A percentile compares a stretch with the other conserved stretches of the same genome.
Evolutionary conservation across 441 rosid genomes (phyloP).

Genomic region (Raphanus hybrid): DNA sequence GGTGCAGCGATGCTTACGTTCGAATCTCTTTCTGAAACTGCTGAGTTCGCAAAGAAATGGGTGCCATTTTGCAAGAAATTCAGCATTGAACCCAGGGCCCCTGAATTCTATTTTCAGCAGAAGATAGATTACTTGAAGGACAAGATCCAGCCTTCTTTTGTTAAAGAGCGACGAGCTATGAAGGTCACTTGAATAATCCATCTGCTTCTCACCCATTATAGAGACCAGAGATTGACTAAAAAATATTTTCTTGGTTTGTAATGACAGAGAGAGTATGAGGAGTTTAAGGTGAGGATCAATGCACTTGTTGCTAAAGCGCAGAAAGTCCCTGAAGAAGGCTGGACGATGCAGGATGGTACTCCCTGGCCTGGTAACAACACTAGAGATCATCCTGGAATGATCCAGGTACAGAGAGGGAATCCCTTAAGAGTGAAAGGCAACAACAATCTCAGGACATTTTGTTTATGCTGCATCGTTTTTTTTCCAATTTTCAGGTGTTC

Average conservation of each 20-base stretch:
- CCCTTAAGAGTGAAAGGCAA: background rate
- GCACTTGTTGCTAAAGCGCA: conserved; percentile 98
- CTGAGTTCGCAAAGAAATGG: conserved; percentile 98
- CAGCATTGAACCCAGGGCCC: conserved; percentile 95
- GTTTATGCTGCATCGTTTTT: background rate
- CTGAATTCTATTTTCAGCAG: conserved; percentile 95
- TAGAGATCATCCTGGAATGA: conserved; percentile 99
- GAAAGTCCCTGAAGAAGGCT: conserved; percentile 98
- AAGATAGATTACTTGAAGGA: conserved; percentile 98
- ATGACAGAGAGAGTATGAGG: conserved; percentile 94
- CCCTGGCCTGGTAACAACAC: conserved; percentile 99
- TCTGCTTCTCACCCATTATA: conserved; percentile 27
- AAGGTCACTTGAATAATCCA: conserved; percentile 58
- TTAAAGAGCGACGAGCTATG: conserved; percentile 97
- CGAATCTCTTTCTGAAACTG: conserved; percentile 97
- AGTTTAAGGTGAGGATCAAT: conserved; percentile 97
- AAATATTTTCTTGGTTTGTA: conserved; percentile 24
- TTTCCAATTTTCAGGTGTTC: conserved; percentile 65
- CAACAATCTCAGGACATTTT: background rate
- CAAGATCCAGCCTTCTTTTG: conserved; percentile 96
- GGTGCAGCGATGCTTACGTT: conserved; percentile 98
- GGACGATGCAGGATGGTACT: conserved; percentile 99
- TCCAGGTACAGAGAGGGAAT: conserved; percentile 58
- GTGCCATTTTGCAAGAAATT: conserved; percentile 99
- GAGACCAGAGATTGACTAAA: conserved; percentile 23